A percentile compares a stretch with the other conserved stretches of the same genome.
These are phyloP conservation scores for Penicillium longicatenatum DNA, from an alignment of 495 filamentous ascomycete genomes.

Conservation along the genomic window DNA sequence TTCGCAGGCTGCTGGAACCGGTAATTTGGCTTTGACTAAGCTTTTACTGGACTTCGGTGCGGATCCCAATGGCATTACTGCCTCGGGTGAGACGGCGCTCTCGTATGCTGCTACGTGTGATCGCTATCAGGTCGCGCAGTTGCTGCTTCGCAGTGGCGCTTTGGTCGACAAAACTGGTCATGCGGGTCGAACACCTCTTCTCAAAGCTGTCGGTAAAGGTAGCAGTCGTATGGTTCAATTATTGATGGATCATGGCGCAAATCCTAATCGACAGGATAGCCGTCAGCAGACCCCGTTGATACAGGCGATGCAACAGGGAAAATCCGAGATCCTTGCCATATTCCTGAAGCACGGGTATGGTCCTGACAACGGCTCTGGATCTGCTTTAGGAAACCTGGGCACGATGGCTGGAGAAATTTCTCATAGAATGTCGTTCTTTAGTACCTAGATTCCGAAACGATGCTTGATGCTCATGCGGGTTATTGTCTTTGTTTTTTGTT, in stretches of 20 bases:
- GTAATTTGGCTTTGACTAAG: slow-evolving; percentile 33
- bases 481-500: not conserved
- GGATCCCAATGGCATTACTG: slow-evolving; percentile 41
- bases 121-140: slow-evolving; percentile 35
- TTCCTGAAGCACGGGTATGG: slow-evolving; percentile 2
- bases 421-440: not conserved
- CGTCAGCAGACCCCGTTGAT: slow-evolving; percentile 5
- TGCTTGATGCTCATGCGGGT: no score
- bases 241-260: slow-evolving; percentile 2
- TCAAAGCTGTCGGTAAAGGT: slow-evolving; percentile 13
- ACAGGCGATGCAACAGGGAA: slow-evolving; percentile 1
- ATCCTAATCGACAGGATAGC: slow-evolving; percentile 3
- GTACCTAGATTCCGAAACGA: no score
- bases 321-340: slow-evolving; percentile 12
- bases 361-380: not conserved
- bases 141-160: slow-evolving; percentile 36
- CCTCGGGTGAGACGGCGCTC: slow-evolving; percentile 37
- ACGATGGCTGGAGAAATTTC: not conserved
- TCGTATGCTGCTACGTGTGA: slow-evolving; percentile 41
- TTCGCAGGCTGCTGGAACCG: slow-evolving; percentile 36
- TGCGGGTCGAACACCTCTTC: slow-evolving; percentile 17
- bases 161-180: slow-evolving; percentile 26
- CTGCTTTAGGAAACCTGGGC: not conserved
- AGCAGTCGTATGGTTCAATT: slow-evolving; percentile 2
- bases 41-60: slow-evolving; percentile 43